These are phyloP conservation scores for Vitis hybrid DNA, from an alignment of 177 flowering plant genomes.

Conservation along the genomic window DNA sequence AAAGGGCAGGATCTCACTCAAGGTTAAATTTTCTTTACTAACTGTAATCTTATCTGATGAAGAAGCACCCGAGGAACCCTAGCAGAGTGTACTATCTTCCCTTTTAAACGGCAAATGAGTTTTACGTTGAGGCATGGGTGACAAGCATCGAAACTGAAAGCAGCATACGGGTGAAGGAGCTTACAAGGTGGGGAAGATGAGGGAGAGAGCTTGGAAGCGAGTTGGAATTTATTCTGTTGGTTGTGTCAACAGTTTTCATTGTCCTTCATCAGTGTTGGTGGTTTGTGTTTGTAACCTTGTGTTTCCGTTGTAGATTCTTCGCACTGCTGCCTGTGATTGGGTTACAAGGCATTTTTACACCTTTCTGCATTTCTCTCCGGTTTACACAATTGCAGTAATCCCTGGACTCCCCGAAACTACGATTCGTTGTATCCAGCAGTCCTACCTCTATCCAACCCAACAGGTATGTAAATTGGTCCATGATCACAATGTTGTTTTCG, in stretches of 20 bases:
- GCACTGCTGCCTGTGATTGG: background rate
- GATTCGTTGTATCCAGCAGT: too few species aligned
- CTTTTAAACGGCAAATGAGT: background rate
- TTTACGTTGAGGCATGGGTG: too few species aligned
- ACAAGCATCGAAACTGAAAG: too few species aligned
- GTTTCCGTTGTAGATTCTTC: background rate
- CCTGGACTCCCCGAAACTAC: background rate
- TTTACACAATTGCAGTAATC: too few species aligned
- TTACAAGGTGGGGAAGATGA: background rate
- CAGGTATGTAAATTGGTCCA: background rate
- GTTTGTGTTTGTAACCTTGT: background rate
- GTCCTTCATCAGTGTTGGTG: background rate
- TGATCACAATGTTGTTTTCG: too few species aligned
- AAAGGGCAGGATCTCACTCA: slow-evolving; percentile 74
- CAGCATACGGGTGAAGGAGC: background rate
- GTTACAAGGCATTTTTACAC: too few species aligned
- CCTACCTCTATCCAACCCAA: background rate
- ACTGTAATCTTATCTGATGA: slow-evolving; percentile 67
- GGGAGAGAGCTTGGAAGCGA: background rate
- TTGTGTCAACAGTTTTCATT: background rate
- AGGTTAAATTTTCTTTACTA: slow-evolving; percentile 78
- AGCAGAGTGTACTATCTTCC: background rate
- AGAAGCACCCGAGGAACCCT: slow-evolving; percentile 31
- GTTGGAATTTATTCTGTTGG: background rate
- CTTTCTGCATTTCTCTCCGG: too few species aligned